These are phyloP conservation scores for Pseudoturritis turrita DNA, from an alignment of 345 rosid species.

Conservation along the genomic window DNA sequence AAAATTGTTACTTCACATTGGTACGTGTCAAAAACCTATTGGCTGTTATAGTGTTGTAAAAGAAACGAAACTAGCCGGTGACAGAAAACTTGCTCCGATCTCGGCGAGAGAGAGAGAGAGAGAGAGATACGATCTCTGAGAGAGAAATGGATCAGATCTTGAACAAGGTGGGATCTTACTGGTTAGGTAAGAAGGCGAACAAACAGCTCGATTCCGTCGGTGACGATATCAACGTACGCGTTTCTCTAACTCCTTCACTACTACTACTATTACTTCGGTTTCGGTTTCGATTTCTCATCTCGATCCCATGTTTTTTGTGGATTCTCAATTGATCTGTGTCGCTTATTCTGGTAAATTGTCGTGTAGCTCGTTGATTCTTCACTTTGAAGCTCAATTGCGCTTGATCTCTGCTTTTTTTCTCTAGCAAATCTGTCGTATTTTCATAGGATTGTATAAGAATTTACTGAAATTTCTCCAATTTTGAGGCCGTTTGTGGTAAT, in stretches of 20 bases:
- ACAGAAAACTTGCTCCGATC: constrained; percentile 5
- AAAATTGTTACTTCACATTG: neutral
- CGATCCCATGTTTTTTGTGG: neutral
- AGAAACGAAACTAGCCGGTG: neutral
- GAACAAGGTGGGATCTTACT: constrained; percentile 87
- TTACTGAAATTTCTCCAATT: neutral
- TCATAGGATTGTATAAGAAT: neutral
- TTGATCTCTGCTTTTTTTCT: neutral
- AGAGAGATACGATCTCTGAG: neutral
- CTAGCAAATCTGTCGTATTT: neutral
- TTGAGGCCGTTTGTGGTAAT: neutral
- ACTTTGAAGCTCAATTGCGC: neutral
- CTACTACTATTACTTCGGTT: neutral
- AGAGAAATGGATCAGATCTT: constrained; percentile 76
- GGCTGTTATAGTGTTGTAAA: neutral
- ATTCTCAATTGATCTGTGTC: neutral
- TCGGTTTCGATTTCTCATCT: neutral
- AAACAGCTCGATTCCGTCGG: constrained; percentile 90
- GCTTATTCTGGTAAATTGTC: neutral
- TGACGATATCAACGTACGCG: constrained; percentile 63
- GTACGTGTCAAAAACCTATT: neutral
- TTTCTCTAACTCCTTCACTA: neutral
- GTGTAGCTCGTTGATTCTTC: neutral
- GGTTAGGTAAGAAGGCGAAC: constrained; percentile 71
- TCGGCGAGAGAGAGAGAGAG: constrained; percentile 11